Evolutionary conservation across 73 alveolate species (phyloP).

Genomic region (Breviolum minutum): DNA sequence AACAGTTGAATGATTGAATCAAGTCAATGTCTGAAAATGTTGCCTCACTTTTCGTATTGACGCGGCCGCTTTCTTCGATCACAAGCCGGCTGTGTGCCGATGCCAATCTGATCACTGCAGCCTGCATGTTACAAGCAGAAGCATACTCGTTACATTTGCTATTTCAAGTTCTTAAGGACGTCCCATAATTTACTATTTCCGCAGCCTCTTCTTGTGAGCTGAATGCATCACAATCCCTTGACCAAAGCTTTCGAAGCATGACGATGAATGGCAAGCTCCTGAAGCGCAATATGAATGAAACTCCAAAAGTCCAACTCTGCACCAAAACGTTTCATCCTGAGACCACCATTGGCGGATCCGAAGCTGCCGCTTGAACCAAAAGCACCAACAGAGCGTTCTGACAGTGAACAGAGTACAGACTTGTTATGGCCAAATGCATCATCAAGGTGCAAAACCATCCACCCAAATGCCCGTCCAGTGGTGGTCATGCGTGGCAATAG

Average conservation of each 20-base stretch:
- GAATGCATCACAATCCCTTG: slow-evolving; percentile 38
- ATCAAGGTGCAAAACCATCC: no score
- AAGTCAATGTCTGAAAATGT: background rate
- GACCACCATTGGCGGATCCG: slow-evolving; percentile 66
- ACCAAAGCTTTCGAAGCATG: slow-evolving; percentile 81
- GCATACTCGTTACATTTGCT: background rate
- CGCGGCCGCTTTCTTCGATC: slow-evolving; percentile 78
- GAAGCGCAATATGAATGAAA: background rate
- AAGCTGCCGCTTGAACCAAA: slow-evolving; percentile 54
- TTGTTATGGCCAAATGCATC: no score
- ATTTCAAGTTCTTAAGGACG: background rate
- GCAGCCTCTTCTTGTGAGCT: slow-evolving; percentile 70
- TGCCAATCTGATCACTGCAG: slow-evolving; percentile 71
- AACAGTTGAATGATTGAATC: no score
- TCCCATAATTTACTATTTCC: no score
- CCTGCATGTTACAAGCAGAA: background rate
- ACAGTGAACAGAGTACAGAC: no score
- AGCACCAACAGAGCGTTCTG: background rate
- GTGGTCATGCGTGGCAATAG: no score
- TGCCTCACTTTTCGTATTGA: slow-evolving; percentile 74
- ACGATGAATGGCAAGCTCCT: slow-evolving; percentile 39
- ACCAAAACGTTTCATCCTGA: background rate
- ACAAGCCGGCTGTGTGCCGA: slow-evolving; percentile 91
- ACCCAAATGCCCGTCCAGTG: no score
- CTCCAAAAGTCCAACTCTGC: background rate